Base-by-base conservation (phyloP, 2,329 filamentous ascomycete genomes). In the Alternaria gansuensis region DNA sequence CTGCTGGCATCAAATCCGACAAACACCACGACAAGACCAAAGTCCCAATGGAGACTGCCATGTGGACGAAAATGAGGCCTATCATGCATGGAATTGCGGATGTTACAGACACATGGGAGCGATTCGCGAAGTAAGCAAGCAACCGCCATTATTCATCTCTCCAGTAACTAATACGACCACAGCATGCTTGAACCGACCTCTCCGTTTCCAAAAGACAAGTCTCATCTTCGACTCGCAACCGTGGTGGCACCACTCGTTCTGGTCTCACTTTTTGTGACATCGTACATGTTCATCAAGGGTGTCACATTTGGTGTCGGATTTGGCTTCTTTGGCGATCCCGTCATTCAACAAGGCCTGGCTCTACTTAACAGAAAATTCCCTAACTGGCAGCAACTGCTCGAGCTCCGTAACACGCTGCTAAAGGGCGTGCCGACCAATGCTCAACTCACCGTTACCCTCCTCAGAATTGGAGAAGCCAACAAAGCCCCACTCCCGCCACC, bases 371-470 rank as follows among this genome's bases (percentile, higher is more conserved):
- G 77, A 13, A 82, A 81, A 43, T 82, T 88, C 65, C 91, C 91
- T 0, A 80, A 88, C 65, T 95, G 91, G 91, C 83, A 91, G 69
- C 90, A 89, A 66, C 81, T 92, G 6, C 81, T 94, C 14, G 88
- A 93, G 68, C 78, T 92, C 10, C 84, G 89, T 59, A 92, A 92
- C 33, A 92, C 90, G 0, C 74, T 95, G 1, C 85, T 96, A 50
- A 91, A 90, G 71, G 91, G 91, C 2, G 88, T 95, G 0, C 92
- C 92, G 0, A 96, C 92, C 2, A 95, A 96, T 72, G 91, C 91
- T 3, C 92, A 96, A 71, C 85, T 96, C 17, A 88, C 91, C 0
- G 80, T 96, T 28, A 96, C 92, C 0, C 83, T 96, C 1, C 85
- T 96, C 10, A 89, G 92, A 5, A 87, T 94, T 29, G 92, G 91